Evolutionary conservation across 208 protist genomes (phyloP), one percentile per base, ranked within the genome.

Genomic region (Crithidia expoeki): DNA sequence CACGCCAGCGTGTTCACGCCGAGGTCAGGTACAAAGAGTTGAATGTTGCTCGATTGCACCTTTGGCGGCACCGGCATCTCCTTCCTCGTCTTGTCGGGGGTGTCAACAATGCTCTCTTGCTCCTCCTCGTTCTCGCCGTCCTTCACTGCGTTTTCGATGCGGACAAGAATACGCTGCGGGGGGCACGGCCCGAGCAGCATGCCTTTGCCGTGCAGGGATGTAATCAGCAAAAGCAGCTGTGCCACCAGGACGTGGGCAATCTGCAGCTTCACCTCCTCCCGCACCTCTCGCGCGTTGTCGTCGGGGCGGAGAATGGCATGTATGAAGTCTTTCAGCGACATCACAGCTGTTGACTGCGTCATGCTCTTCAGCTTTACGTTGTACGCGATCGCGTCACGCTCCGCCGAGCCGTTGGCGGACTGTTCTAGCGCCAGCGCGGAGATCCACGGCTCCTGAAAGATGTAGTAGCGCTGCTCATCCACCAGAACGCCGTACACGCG

Each of bases 401-500:
- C 68, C 33, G 64, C 59, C 0, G 66, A 66, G 17, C 74, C 72
- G 21, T 21, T 57, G 52, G 71, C 65, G 28, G 69, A 72, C 70
- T 92, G 60, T 58, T 87, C 81, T 53, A 92, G 63, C n/a, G 86
- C 69, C 27, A 92, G 59, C 6, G 86, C 86, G 2, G 90, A 93
- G 44, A 90, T 79, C 84, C 86, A 87, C 60, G 91, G 91, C 68
- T 86, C 79, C 62, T 90, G 81, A 63, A 94, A 79, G 58, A 96
- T 80, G 72, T 94, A 96, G 77, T 89, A 94, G 34, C 81, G 77
- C 58, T 91, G 76, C 61, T 88, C 83, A 66, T 96, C 88, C 25
- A 85, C 83, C 23, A 94, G 71, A 4, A 96, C 85, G 36, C 87
- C 85, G 66, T 85, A 89, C 17, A 96, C 76, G 32, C 81, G 86